Conservation (phyloP, 805 yeast genomes). For the Debaryomyces castellii region DNA sequence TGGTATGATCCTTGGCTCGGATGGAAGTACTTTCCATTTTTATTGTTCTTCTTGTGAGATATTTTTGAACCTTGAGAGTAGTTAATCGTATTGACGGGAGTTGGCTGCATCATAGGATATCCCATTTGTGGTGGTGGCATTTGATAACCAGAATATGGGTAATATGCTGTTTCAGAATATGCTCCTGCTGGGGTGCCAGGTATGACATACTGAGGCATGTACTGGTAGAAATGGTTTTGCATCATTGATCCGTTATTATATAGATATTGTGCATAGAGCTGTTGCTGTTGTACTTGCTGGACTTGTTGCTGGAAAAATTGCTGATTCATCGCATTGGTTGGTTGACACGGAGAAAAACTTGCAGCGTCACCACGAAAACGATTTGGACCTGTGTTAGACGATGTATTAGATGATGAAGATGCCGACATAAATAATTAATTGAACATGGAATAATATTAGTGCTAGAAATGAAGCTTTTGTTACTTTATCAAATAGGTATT, state of each 20-base stretch:
- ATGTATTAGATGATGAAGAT: constrained; percentile 23
- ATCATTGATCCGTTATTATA: constrained; percentile 13
- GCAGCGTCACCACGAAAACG: constrained; percentile 42
- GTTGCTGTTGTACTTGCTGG: constrained; percentile 10
- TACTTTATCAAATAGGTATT: not conserved
- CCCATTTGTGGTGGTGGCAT: constrained; percentile 8
- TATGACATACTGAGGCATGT: constrained; percentile 10
- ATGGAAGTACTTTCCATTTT: not conserved
- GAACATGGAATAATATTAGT: constrained; percentile 6
- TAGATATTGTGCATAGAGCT: constrained; percentile 12
- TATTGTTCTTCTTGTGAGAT: constrained; percentile 2
- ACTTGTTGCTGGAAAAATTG: constrained; percentile 9
- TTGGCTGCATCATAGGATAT: constrained; percentile 1
- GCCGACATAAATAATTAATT: constrained; percentile 14
- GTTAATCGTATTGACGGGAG: constrained; percentile 1
- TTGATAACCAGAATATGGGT: constrained; percentile 4
- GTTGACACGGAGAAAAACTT: constrained; percentile 32
- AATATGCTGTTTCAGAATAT: constrained; percentile 3
- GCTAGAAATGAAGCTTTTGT: constrained; percentile 1
- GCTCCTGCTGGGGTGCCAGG: constrained; percentile 5
- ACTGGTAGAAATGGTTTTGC: constrained; percentile 12
- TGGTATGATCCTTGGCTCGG: not conserved
- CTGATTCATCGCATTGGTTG: constrained; percentile 10
- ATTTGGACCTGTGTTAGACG: constrained; percentile 26
- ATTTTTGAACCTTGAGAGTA: constrained; percentile 1